These are phyloP conservation scores for Mercurialis annua DNA, from an alignment of 345 rosid species.

Conservation along the genomic window DNA sequence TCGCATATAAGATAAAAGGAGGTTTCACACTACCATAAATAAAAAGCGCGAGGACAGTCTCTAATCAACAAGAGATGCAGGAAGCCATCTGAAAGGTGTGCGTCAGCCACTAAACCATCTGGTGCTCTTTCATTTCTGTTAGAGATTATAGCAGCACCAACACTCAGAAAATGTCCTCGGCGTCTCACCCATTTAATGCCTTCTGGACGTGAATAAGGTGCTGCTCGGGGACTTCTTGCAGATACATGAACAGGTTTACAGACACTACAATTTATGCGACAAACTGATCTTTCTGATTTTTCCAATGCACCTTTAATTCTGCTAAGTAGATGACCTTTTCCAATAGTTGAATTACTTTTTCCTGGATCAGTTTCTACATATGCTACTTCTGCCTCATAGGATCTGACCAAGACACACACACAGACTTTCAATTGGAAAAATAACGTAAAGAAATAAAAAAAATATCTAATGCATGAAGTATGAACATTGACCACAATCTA, in stretches of 20 bases:
- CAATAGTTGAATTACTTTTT: conserved; percentile 26
- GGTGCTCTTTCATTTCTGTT: conserved; percentile 91
- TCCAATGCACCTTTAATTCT: conserved; percentile 33
- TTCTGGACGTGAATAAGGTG: conserved; percentile 33
- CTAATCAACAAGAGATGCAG: conserved; percentile 80
- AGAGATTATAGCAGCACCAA: conserved; percentile 88
- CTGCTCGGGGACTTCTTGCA: conserved; percentile 12
- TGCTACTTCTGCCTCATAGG: conserved; percentile 84
- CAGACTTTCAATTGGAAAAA: conserved; percentile 1
- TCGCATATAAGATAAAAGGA: not conserved
- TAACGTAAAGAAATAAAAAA: not conserved
- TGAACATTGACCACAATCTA: not conserved
- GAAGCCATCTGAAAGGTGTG: conserved; percentile 92
- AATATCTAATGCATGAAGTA: not conserved
- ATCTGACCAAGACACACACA: conserved; percentile 35
- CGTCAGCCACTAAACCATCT: conserved; percentile 94
- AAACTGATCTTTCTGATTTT: conserved; percentile 57
- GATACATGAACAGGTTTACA: conserved; percentile 43
- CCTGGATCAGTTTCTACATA: conserved; percentile 58
- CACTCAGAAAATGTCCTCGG: conserved; percentile 70
- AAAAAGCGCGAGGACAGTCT: conserved; percentile 78
- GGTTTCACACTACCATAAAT: conserved; percentile 62
- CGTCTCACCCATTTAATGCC: conserved; percentile 58
- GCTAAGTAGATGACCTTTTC: conserved; percentile 27
- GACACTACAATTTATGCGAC: conserved; percentile 64